Percentiles rank a stretch among this genome's conserved stretches.
These are phyloP conservation scores for Apiosordaria backusii DNA, from an alignment of 495 filamentous ascomycete species.

Conservation along the genomic window DNA sequence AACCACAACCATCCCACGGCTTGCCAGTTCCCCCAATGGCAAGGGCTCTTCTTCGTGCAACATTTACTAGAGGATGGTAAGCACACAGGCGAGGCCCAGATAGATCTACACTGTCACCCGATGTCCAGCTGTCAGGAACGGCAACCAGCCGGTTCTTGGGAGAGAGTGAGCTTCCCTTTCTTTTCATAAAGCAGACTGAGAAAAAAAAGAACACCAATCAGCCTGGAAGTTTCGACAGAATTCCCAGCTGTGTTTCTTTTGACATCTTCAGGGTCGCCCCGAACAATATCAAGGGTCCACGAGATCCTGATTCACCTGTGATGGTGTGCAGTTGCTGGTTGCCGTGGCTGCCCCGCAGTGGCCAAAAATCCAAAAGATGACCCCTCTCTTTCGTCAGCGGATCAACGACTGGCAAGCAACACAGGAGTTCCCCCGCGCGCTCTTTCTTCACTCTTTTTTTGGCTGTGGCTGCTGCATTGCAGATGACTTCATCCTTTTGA, in stretches of 20 bases:
- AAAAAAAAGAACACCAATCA: background rate
- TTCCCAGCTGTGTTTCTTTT: background rate
- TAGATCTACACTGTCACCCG: constrained; percentile 7
- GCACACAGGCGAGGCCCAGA: background rate
- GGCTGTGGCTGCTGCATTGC: background rate
- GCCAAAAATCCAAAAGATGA: constrained; percentile 5
- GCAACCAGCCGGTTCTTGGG: constrained; percentile 8
- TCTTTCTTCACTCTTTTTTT: background rate
- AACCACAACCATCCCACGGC: background rate
- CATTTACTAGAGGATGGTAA: background rate
- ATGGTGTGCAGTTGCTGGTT: background rate
- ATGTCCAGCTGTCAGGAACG: constrained; percentile 8
- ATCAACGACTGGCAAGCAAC: background rate
- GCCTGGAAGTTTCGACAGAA: background rate
- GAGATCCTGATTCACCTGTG: background rate
- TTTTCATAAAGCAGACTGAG: background rate
- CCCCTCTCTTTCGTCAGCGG: constrained; percentile 3
- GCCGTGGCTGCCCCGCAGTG: constrained; percentile 10
- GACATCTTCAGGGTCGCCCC: background rate
- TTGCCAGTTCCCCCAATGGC: background rate
- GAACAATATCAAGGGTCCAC: background rate
- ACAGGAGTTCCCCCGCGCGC: background rate
- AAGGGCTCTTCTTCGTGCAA: background rate
- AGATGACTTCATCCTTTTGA: constrained; percentile 7
- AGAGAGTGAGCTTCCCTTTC: background rate